Percentiles rank a stretch among this genome's conserved stretches.
Conservation (phyloP, 352 stramenopile genomes). For the Globisporangium abappressorium region DNA sequence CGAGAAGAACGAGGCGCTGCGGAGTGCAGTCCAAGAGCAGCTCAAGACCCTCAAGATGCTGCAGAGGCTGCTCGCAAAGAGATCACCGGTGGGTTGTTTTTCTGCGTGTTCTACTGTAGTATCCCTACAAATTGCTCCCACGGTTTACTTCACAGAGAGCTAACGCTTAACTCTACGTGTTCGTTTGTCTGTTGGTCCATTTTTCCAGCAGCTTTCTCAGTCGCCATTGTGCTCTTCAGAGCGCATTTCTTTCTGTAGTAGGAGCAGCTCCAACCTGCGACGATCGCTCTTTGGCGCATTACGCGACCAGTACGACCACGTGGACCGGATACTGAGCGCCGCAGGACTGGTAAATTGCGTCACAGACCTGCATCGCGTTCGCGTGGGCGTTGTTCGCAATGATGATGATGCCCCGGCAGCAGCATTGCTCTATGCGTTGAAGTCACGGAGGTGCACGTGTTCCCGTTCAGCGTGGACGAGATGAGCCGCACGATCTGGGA, state of each 20-base stretch:
- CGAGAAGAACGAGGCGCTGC: background rate
- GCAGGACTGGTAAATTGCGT: background rate
- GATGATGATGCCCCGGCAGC: too few relatives aligned
- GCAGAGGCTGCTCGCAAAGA: background rate
- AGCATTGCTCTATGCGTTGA: background rate
- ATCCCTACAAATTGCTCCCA: too few relatives aligned
- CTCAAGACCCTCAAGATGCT: background rate
- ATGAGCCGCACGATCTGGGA: background rate
- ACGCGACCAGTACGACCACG: background rate
- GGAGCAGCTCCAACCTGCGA: background rate
- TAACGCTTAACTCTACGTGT: too few relatives aligned
- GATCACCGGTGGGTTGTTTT: background rate
- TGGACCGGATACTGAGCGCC: background rate
- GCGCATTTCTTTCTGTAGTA: background rate
- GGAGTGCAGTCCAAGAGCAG: background rate
- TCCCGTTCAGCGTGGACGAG: background rate
- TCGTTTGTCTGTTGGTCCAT: too few relatives aligned
- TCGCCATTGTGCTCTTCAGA: background rate
- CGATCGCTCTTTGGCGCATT: background rate
- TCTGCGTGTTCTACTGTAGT: too few relatives aligned
- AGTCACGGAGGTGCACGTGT: background rate
- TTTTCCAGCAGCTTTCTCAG: background rate
- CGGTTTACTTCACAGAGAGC: background rate
- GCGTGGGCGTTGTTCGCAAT: background rate
- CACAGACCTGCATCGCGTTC: background rate